Evolutionary conservation across 148 eudicot genomes (phyloP).

Genomic region (Simmondsia chinensis): DNA sequence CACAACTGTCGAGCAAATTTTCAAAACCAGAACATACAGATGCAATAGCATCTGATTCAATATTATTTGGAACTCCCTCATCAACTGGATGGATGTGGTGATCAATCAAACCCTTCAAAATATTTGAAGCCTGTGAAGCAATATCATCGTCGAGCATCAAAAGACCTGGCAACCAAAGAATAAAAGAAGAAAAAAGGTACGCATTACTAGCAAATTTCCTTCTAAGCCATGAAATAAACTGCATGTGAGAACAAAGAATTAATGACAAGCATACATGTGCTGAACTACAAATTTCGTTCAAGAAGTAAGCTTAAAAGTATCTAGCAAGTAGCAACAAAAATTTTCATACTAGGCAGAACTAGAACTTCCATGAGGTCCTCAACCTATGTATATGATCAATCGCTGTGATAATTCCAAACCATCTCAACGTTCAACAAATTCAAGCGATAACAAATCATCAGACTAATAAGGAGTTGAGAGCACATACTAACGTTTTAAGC

Average conservation of each 20-base stretch:
- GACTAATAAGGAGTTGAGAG: too few relatives aligned
- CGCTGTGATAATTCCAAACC: too few relatives aligned
- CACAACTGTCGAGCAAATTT: constrained; percentile 27
- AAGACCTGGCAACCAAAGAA: constrained; percentile 38
- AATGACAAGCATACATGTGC: neutral
- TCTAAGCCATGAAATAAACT: neutral
- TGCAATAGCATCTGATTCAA: constrained; percentile 34
- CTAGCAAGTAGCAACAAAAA: too few relatives aligned
- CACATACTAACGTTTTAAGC: too few relatives aligned
- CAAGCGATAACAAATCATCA: too few relatives aligned
- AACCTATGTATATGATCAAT: too few relatives aligned
- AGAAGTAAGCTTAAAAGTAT: too few relatives aligned
- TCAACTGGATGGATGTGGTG: constrained; percentile 21
- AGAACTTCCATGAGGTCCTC: too few relatives aligned
- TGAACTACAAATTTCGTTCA: too few relatives aligned
- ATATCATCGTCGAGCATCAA: constrained; percentile 40
- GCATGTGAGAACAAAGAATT: neutral
- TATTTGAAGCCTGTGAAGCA: constrained; percentile 43
- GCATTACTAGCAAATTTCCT: too few relatives aligned
- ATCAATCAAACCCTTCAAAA: constrained; percentile 46
- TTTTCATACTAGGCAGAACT: too few relatives aligned
- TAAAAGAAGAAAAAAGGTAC: neutral
- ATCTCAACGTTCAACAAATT: too few relatives aligned
- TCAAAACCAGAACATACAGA: constrained; percentile 44
- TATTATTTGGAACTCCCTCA: constrained; percentile 15